Base-by-base conservation (phyloP, 768 basidiomycete species). In the Paxillus rubicundulus region DNA sequence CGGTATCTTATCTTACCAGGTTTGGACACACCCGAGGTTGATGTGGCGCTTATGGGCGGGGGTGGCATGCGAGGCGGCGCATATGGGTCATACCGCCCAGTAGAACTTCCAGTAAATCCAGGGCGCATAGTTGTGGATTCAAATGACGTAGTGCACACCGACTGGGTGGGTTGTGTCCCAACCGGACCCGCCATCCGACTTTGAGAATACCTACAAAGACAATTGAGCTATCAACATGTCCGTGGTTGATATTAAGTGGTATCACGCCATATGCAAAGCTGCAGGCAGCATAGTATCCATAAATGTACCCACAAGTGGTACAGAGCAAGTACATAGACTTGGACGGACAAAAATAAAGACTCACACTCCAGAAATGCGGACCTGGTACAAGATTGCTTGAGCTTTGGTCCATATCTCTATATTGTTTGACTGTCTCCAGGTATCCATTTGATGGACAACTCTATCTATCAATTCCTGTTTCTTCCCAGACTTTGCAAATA, bases 391-490 rank as follows among this genome's bases (percentile, higher is more conserved):
- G 52, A 92, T 79, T 33, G 74, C 73, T 65, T 84, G 85, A 20
- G 85, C 89, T 60, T 80, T 87, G 52, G 73, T 68, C 83, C 86
- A 92, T 65, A 79, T 82, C 58, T 86, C 87, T 45, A 79, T 71
- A 51, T 77, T 73, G 63, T 79, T 81, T 1, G 70, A 66, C 47
- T 68, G 66, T 63, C 79, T 79, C 85, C 87, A 90, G 47, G 61
- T 52, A 54, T 87, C 84, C 60, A 92, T 70, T 55, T 77, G 73
- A 8, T 61, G 58, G 41, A 80, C 70, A 55, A 93, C 85, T 55
- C 88, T 79, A 66, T 91, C 87, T 64, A 92, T 90, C 43, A 92
- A 79, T 32, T 92, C 92, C 61, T 90, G 87, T 65, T 93, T 93
- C 74, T 88, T 92, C 24, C 91, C 91, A 10, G 87, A 78, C 69